Conservation (phyloP, 1,284 basidiomycete genomes). For the Puccinia polysora region DNA sequence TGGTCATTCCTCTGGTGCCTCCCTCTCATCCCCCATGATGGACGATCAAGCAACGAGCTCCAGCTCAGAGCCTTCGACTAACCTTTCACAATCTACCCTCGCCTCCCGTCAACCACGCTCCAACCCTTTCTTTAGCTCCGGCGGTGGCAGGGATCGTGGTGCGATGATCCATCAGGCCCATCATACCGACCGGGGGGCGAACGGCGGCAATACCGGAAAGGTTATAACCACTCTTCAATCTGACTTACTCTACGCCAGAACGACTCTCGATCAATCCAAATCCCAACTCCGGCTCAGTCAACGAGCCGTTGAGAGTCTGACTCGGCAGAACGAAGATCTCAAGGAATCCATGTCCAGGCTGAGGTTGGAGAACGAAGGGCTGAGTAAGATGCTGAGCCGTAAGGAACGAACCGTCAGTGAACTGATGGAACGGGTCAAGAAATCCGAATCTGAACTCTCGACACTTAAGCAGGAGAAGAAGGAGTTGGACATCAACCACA, state of each 20-base stretch:
- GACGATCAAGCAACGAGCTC: background rate
- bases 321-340: constrained; percentile 74
- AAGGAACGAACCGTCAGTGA: constrained; percentile 79
- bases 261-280: constrained; percentile 75
- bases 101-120: constrained; percentile 2
- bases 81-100: background rate
- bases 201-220: constrained; percentile 65
- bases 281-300: constrained; percentile 70
- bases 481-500: constrained; percentile 33
- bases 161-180: constrained; percentile 37
- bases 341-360: constrained; percentile 75
- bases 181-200: constrained; percentile 55
- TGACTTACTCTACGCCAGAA: constrained; percentile 70
- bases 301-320: constrained; percentile 65
- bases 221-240: constrained; percentile 75
- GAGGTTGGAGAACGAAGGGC: constrained; percentile 72
- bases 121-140: constrained; percentile 42
- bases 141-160: constrained; percentile 37
- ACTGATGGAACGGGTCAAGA: constrained; percentile 50
- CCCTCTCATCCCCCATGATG: constrained; percentile 1
- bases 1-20: constrained; percentile 7
- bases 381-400: constrained; percentile 75
- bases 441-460: constrained; percentile 50
- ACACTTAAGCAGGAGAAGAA: constrained; percentile 44
- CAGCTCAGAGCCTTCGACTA: constrained; percentile 1